phyloP scores from a whole-genome alignment of 441 rosid species.

The Eruca vesicaria region DNA sequence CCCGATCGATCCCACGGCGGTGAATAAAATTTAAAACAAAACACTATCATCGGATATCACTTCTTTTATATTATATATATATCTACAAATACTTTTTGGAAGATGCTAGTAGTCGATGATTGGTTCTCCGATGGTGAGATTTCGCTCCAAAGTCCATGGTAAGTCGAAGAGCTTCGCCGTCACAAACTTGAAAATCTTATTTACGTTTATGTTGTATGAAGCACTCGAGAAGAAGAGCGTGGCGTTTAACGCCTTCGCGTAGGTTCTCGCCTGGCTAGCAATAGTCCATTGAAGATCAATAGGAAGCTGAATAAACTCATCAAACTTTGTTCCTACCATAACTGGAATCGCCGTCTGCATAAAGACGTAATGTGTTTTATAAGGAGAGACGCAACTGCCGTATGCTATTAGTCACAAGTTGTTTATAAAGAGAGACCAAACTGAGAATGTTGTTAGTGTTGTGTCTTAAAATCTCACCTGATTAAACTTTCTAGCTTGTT shows the following conservation, averaged over 20 bases:
- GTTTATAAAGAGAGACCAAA: background rate
- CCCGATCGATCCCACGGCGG: conserved; percentile 24
- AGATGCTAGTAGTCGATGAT: conserved; percentile 65
- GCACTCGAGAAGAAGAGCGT: conserved; percentile 91
- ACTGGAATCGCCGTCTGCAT: conserved; percentile 67
- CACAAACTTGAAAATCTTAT: conserved; percentile 88
- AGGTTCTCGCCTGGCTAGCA: conserved; percentile 86
- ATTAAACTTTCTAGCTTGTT: conserved; percentile 74
- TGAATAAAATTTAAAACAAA: background rate
- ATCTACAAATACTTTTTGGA: conserved; percentile 4
- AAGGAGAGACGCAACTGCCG: background rate
- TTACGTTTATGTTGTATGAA: conserved; percentile 84
- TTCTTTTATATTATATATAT: background rate
- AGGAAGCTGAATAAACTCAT: conserved; percentile 91
- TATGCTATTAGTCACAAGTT: too few species aligned
- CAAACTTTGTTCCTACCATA: conserved; percentile 78
- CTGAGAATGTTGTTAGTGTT: background rate
- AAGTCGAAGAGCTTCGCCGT: conserved; percentile 83
- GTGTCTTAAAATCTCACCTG: conserved; percentile 43
- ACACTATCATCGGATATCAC: background rate
- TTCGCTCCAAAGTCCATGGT: conserved; percentile 78
- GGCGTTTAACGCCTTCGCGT: conserved; percentile 76
- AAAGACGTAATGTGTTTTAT: background rate
- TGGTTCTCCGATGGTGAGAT: conserved; percentile 81
- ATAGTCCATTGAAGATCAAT: conserved; percentile 86